These are phyloP conservation scores for Thalassiosira hispida DNA, from an alignment of 352 stramenopile species.

Conservation along the genomic window DNA sequence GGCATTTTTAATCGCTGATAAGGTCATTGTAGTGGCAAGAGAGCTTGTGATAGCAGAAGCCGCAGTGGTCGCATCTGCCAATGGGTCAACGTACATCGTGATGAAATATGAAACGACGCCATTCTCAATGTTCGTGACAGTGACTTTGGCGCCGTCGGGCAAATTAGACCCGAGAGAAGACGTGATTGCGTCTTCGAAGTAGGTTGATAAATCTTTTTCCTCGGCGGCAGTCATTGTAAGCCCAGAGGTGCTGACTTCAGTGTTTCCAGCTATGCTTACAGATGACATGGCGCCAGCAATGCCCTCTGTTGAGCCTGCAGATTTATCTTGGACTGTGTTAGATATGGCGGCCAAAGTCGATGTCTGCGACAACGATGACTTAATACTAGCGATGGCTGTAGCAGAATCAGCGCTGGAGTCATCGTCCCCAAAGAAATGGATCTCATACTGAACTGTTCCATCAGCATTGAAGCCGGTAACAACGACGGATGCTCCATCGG, in stretches of 20 bases:
- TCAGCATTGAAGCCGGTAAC: not conserved
- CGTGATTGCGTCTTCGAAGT: conserved; percentile 34
- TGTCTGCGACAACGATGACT: not conserved
- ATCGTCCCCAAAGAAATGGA: not conserved
- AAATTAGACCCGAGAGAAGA: conserved; percentile 9
- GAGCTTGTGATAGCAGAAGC: conserved; percentile 5
- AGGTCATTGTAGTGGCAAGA: not conserved
- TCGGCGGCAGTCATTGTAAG: conserved; percentile 7
- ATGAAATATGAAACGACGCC: conserved; percentile 32
- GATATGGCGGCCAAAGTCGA: not conserved
- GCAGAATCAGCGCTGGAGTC: not conserved
- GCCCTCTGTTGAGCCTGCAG: not conserved
- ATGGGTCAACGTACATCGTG: conserved; percentile 15
- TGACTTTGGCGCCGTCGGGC: conserved; percentile 20
- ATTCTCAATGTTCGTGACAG: conserved; percentile 19
- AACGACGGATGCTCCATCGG: not conserved
- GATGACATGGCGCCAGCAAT: not conserved
- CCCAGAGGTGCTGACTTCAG: not conserved
- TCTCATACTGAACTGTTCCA: conserved; percentile 3
- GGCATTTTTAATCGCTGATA: not conserved
- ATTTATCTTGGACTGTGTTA: not conserved
- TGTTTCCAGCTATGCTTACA: not conserved
- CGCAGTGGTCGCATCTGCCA: conserved; percentile 1
- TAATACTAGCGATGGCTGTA: not conserved
- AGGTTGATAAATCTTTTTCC: conserved; percentile 6